phyloP scores from a whole-genome alignment of 2,329 filamentous ascomycete species.

The Fusarium miscanthi region DNA sequence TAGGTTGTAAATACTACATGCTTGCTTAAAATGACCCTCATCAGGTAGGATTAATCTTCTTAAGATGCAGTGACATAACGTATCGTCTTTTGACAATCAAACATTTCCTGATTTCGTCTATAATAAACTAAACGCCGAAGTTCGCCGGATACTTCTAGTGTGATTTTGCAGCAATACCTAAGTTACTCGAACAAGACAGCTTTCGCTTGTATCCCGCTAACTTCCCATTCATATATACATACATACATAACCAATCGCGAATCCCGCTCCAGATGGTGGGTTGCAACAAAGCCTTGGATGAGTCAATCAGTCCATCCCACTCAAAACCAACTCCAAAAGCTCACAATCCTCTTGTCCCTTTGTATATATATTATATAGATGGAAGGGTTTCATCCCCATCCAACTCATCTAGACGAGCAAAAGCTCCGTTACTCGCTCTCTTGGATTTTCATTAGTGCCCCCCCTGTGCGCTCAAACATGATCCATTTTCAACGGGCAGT shows the following conservation, averaged over 20 bases:
- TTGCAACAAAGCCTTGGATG: not conserved
- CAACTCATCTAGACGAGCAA: not conserved
- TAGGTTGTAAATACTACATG: not conserved
- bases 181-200: slow-evolving; percentile 14
- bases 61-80: not conserved
- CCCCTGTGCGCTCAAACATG: not conserved
- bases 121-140: slow-evolving; percentile 3
- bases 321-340: not conserved
- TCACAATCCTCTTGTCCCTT: not conserved
- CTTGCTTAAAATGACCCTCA: not conserved
- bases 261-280: not conserved
- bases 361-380: not conserved
- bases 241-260: slow-evolving; percentile 16
- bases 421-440: not conserved
- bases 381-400: not conserved
- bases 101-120: slow-evolving; percentile 15
- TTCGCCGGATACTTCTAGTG: slow-evolving; percentile 13
- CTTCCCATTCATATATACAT: slow-evolving; percentile 2
- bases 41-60: not conserved
- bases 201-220: not conserved
- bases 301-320: slow-evolving; percentile 8
- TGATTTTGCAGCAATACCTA: slow-evolving; percentile 6
- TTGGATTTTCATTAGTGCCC: not conserved
- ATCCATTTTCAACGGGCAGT: not conserved
- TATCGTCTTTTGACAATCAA: not conserved